A percentile compares a stretch with the other conserved stretches of the same genome.
These are phyloP conservation scores for Meyerozyma elateridarum DNA, from an alignment of 1,139 yeast species.

Conservation along the genomic window DNA sequence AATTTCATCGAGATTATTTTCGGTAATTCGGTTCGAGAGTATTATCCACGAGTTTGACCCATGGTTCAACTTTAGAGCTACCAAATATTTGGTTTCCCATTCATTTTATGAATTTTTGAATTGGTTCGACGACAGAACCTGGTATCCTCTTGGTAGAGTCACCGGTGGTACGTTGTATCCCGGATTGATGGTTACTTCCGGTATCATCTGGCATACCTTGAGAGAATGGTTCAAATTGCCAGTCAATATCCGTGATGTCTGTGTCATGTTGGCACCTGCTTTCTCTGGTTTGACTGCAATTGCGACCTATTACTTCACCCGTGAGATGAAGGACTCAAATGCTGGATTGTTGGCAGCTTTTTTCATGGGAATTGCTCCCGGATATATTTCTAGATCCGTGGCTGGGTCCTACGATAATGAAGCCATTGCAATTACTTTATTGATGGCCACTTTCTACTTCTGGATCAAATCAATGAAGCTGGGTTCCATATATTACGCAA, in stretches of 20 bases:
- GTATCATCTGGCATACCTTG: constrained; percentile 76
- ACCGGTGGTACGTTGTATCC: constrained; percentile 99
- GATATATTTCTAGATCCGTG: constrained; percentile 95
- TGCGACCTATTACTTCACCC: constrained; percentile 85
- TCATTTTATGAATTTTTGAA: constrained; percentile 88
- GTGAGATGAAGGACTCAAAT: constrained; percentile 83
- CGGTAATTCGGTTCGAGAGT: constrained; percentile 84
- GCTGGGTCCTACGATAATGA: constrained; percentile 99
- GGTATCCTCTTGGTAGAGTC: constrained; percentile 99
- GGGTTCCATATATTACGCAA: constrained; percentile 84
- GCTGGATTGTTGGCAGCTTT: constrained; percentile 92
- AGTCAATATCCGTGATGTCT: constrained; percentile 88
- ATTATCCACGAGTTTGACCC: constrained; percentile 99
- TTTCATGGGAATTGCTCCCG: constrained; percentile 97
- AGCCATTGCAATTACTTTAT: constrained; percentile 93
- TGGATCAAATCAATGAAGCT: constrained; percentile 93
- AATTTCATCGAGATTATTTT: constrained; percentile 74
- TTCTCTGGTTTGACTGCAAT: constrained; percentile 91
- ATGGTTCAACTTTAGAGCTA: constrained; percentile 96
- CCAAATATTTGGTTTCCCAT: constrained; percentile 79
- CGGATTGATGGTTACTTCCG: constrained; percentile 96
- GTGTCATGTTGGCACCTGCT: constrained; percentile 95
- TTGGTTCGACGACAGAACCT: constrained; percentile 98
- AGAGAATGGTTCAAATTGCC: constrained; percentile 68
- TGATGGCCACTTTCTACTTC: constrained; percentile 91